Evolutionary conservation across 106 monocot species (phyloP).

Genomic region (Gastrodia elata): DNA sequence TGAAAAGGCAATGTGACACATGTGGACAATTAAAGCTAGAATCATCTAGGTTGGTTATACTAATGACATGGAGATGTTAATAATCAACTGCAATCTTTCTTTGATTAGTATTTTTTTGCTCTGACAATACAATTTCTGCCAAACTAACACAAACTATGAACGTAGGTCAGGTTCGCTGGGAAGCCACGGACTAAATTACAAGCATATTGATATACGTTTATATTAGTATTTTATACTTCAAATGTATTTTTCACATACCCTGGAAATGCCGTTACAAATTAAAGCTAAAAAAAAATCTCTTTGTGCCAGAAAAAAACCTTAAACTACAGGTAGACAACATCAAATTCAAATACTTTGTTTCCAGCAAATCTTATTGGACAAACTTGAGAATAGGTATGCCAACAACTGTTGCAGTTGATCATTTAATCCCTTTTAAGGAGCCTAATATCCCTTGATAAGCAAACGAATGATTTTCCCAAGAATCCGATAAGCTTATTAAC

Average conservation of each 20-base stretch:
- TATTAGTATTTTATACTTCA: too few relatives aligned
- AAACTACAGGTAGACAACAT: neutral
- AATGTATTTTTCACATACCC: neutral
- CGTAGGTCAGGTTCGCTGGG: neutral
- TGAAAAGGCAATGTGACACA: neutral
- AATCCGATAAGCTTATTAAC: neutral
- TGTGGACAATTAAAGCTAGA: neutral
- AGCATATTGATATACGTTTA: neutral
- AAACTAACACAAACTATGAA: neutral
- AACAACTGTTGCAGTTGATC: neutral
- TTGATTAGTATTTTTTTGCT: neutral
- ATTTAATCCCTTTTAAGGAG: neutral
- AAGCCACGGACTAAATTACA: neutral
- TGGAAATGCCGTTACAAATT: neutral
- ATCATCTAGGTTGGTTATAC: neutral
- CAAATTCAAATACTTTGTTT: neutral
- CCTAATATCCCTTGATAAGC: neutral
- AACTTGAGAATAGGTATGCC: neutral
- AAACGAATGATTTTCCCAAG: neutral
- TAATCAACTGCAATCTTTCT: neutral
- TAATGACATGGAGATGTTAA: neutral
- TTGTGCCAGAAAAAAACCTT: neutral
- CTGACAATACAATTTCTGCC: neutral
- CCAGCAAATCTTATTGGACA: neutral
- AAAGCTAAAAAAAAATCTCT: neutral